phyloP scores from a whole-genome alignment of 1,284 basidiomycete species.

The Cryptococcus depauperatus region DNA sequence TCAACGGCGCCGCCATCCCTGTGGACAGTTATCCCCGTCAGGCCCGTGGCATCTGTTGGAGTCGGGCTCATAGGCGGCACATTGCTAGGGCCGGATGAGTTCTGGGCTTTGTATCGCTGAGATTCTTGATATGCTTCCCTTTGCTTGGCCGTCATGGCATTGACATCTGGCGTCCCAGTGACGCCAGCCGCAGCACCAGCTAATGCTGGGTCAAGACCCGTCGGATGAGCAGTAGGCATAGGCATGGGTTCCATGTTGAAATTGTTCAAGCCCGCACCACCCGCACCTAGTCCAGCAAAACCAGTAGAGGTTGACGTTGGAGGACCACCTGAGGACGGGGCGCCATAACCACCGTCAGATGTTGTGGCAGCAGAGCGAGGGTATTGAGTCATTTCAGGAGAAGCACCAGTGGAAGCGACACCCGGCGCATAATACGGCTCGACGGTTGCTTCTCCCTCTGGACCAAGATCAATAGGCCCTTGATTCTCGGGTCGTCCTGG shows the following conservation, averaged over 20 bases:
- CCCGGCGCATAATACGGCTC: constrained; percentile 40
- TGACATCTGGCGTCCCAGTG: constrained; percentile 12
- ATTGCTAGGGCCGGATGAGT: constrained; percentile 12
- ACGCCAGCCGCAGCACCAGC: constrained; percentile 10
- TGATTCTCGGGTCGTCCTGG: constrained; percentile 22
- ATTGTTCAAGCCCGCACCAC: constrained; percentile 16
- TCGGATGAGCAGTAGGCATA: constrained; percentile 21
- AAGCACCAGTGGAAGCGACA: constrained; percentile 27
- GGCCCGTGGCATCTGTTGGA: constrained; percentile 10
- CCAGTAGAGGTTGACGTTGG: constrained; percentile 36
- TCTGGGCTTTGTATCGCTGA: constrained; percentile 31
- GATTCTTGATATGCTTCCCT: constrained; percentile 36
- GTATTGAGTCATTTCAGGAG: constrained; percentile 41
- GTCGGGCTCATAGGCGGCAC: constrained; percentile 15
- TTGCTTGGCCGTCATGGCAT: constrained; percentile 35
- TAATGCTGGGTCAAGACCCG: constrained; percentile 6
- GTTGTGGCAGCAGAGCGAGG: constrained; percentile 27
- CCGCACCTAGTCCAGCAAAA: constrained; percentile 35
- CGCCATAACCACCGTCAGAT: constrained; percentile 24
- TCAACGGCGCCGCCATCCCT: constrained; percentile 27
- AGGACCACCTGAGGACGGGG: constrained; percentile 28
- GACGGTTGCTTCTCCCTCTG: constrained; percentile 27
- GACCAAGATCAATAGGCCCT: constrained; percentile 33
- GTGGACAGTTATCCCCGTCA: constrained; percentile 31
- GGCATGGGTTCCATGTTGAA: constrained; percentile 19